These are phyloP conservation scores for Adiantum capillusveneris DNA, from an alignment of 75 land plant species.

Conservation along the genomic window DNA sequence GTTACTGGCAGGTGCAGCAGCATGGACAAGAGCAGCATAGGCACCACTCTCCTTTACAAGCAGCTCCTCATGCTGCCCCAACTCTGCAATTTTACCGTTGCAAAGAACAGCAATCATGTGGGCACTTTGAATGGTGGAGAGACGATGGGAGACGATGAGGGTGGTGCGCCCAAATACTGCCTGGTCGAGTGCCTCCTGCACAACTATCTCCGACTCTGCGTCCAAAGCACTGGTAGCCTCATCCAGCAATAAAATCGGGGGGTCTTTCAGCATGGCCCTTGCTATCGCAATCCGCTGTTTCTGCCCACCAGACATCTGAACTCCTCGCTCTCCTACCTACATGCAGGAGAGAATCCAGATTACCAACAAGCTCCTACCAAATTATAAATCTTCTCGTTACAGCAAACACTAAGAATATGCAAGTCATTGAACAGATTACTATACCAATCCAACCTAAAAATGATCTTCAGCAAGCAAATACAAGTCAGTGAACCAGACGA, in stretches of 20 bases:
- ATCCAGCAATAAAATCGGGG: constrained; percentile 20
- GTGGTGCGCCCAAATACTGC: constrained; percentile 18
- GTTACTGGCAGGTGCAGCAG: no score
- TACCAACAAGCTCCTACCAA: no score
- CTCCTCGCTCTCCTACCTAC: constrained; percentile 37
- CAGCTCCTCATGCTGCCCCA: constrained; percentile 24
- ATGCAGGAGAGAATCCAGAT: background rate
- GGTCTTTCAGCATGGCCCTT: no score
- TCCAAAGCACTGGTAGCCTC: no score
- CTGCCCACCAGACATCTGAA: constrained; percentile 35
- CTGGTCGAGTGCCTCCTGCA: constrained; percentile 18
- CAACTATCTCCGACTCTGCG: constrained; percentile 22
- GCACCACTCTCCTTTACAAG: background rate
- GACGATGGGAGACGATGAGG: constrained; percentile 17
- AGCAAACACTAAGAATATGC: no score
- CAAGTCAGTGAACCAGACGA: no score
- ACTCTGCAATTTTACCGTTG: constrained; percentile 20
- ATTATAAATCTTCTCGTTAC: no score
- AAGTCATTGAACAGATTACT: no score
- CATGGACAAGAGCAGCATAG: no score
- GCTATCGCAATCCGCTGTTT: no score
- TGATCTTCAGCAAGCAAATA: no score
- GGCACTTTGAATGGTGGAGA: constrained; percentile 16
- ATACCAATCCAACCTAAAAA: no score
- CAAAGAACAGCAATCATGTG: constrained; percentile 26